Evolutionary conservation across 2,329 filamentous ascomycete genomes (phyloP).

Genomic region (Piedraia hortae): DNA sequence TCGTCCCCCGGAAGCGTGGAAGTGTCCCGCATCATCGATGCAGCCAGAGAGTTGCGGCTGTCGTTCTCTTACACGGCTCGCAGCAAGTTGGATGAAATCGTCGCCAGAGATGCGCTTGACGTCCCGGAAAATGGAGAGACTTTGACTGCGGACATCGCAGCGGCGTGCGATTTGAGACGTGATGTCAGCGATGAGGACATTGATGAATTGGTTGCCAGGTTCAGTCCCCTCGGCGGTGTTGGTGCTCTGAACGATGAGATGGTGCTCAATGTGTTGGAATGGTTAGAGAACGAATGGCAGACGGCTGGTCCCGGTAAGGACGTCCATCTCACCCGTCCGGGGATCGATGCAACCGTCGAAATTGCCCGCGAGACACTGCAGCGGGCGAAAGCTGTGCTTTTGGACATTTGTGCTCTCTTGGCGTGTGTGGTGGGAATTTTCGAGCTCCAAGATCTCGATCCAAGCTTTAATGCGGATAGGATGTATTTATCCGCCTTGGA

Average conservation of each 20-base stretch:
- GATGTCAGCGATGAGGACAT: slow-evolving; percentile 64
- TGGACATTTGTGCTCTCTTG: slow-evolving; percentile 58
- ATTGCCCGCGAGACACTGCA: slow-evolving; percentile 55
- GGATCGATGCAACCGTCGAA: slow-evolving; percentile 44
- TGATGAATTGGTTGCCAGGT: slow-evolving; percentile 35
- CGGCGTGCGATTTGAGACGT: slow-evolving; percentile 48
- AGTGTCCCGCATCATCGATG: slow-evolving; percentile 4
- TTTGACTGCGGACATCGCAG: slow-evolving; percentile 16
- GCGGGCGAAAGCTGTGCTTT: slow-evolving; percentile 43
- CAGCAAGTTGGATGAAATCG: slow-evolving; percentile 21
- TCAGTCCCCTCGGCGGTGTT: slow-evolving; percentile 36
- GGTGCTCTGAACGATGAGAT: slow-evolving; percentile 22
- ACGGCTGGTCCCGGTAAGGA: slow-evolving; percentile 12
- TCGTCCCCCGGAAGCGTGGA: slow-evolving; percentile 1
- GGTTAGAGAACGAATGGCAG: slow-evolving; percentile 17
- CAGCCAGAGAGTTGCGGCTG: slow-evolving; percentile 5
- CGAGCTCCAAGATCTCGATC: slow-evolving; percentile 40
- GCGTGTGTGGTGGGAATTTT: slow-evolving; percentile 68
- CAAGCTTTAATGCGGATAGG: slow-evolving; percentile 30
- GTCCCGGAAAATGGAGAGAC: neutral
- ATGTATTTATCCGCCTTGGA: slow-evolving; percentile 37
- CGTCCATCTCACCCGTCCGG: slow-evolving; percentile 32
- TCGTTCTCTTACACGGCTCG: slow-evolving; percentile 6
- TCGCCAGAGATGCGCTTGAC: slow-evolving; percentile 2
- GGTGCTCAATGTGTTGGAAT: slow-evolving; percentile 24